Percentiles rank a stretch among this genome's conserved stretches.
phyloP scores from a whole-genome alignment of 768 basidiomycete genomes.

The Russula lepida region DNA sequence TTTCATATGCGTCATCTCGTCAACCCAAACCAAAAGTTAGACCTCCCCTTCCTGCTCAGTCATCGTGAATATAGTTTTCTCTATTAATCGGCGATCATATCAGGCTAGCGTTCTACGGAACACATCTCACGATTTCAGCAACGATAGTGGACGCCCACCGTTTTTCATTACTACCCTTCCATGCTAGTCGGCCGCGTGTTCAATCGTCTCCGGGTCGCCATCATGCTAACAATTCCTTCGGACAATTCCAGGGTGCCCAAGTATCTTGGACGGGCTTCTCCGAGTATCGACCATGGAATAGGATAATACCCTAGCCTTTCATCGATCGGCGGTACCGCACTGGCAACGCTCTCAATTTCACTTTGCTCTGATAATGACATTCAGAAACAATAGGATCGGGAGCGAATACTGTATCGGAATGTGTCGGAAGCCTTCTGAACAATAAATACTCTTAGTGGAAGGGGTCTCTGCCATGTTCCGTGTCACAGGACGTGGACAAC shows the following conservation, averaged over 20 bases:
- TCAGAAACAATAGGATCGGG: not conserved
- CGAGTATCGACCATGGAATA: not conserved
- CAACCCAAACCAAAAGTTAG: conserved; percentile 51
- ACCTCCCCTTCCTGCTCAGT: not conserved
- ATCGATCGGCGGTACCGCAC: not conserved
- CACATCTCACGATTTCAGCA: conserved; percentile 16
- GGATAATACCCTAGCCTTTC: not conserved
- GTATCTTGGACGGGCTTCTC: not conserved
- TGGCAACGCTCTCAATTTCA: not conserved
- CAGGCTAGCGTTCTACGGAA: conserved; percentile 34
- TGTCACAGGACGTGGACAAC: not conserved
- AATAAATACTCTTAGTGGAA: not conserved
- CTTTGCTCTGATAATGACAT: not conserved
- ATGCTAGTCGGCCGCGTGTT: not conserved
- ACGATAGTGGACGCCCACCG: conserved; percentile 27
- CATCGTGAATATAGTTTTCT: not conserved
- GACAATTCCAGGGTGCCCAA: not conserved
- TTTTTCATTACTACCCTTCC: conserved; percentile 54
- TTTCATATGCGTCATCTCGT: conserved; percentile 55
- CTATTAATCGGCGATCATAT: not conserved
- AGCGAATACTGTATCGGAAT: not conserved
- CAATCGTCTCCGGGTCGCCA: too few relatives aligned
- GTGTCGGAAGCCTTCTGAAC: not conserved
- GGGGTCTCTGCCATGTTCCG: not conserved
- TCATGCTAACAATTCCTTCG: too few relatives aligned